phyloP scores from a whole-genome alignment of 371 early-diverging fungal genomes.

The Mortierella sp. region DNA sequence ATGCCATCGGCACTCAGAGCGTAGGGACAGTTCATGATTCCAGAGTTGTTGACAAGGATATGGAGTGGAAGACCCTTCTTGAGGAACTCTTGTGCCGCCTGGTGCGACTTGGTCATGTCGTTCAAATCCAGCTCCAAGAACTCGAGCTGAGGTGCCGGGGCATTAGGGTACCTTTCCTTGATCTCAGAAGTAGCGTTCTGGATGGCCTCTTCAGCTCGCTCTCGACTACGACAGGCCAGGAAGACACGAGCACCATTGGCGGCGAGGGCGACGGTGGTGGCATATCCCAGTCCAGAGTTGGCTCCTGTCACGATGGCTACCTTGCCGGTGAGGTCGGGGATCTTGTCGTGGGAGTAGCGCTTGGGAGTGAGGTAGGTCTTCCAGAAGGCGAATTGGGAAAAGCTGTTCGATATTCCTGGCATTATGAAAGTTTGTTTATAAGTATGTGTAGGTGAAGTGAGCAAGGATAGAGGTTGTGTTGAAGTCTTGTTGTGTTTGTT shows the following conservation, averaged over 20 bases:
- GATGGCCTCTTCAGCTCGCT: slow-evolving; percentile 62
- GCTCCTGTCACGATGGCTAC: slow-evolving; percentile 81
- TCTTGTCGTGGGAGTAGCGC: slow-evolving; percentile 46
- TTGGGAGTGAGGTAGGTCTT: slow-evolving; percentile 4
- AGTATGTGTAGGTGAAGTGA: neutral
- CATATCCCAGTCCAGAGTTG: slow-evolving; percentile 76
- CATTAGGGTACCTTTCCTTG: slow-evolving; percentile 59
- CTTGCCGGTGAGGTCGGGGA: slow-evolving; percentile 74
- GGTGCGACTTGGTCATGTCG: slow-evolving; percentile 62
- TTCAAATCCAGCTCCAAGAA: slow-evolving; percentile 70
- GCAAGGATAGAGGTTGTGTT: neutral
- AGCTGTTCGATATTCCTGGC: neutral
- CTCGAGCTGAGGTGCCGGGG: slow-evolving; percentile 57
- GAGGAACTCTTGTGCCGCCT: slow-evolving; percentile 66
- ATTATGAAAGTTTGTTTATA: neutral
- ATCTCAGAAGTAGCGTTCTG: slow-evolving; percentile 33
- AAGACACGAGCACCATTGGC: slow-evolving; percentile 68
- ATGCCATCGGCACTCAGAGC: slow-evolving; percentile 74
- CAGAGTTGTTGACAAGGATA: slow-evolving; percentile 76
- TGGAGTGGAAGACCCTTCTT: slow-evolving; percentile 60
- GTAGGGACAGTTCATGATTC: slow-evolving; percentile 80
- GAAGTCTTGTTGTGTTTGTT: neutral
- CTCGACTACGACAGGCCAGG: slow-evolving; percentile 69
- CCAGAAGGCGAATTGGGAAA: neutral
- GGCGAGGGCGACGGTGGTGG: slow-evolving; percentile 69